A percentile compares a stretch with the other conserved stretches of the same genome.
Evolutionary conservation across 1,284 basidiomycete genomes (phyloP).

Genomic region (Austroboletus novae-zelandiae): DNA sequence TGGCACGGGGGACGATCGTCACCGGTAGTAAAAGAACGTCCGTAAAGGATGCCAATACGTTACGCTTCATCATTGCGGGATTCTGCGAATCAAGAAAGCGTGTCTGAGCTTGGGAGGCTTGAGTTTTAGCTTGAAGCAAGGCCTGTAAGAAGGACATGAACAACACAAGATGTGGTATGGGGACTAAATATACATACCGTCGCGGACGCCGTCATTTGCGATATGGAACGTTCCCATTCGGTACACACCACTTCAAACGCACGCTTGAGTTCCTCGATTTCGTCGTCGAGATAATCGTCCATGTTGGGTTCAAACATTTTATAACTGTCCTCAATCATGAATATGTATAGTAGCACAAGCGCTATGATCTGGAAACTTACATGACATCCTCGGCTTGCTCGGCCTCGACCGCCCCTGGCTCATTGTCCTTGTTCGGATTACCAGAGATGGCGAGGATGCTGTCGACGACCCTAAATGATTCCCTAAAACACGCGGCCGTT

Average conservation of each 20-base stretch:
- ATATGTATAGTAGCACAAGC: not conserved
- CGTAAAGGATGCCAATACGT: slow-evolving; percentile 89
- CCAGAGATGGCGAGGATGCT: slow-evolving; percentile 56
- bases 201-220: slow-evolving; percentile 10
- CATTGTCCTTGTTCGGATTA: slow-evolving; percentile 8
- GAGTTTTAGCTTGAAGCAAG: not conserved
- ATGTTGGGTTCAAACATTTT: slow-evolving; percentile 93
- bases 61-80: slow-evolving; percentile 90
- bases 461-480: slow-evolving; percentile 86
- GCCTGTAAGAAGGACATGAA: slow-evolving; percentile 5
- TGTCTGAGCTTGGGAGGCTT: slow-evolving; percentile 42
- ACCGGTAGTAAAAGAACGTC: slow-evolving; percentile 89
- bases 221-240: slow-evolving; percentile 74
- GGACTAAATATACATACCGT: slow-evolving; percentile 10
- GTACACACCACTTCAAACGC: slow-evolving; percentile 75
- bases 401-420: slow-evolving; percentile 34
- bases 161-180: not conserved
- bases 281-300: slow-evolving; percentile 96
- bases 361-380: slow-evolving; percentile 40
- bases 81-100: slow-evolving; percentile 84
- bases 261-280: slow-evolving; percentile 79
- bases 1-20: slow-evolving; percentile 89
- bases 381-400: slow-evolving; percentile 78
- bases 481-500: slow-evolving; percentile 85
- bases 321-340: slow-evolving; percentile 50